Base-by-base conservation (phyloP, 208 protist species). In the Leishmania turanica region DNA sequence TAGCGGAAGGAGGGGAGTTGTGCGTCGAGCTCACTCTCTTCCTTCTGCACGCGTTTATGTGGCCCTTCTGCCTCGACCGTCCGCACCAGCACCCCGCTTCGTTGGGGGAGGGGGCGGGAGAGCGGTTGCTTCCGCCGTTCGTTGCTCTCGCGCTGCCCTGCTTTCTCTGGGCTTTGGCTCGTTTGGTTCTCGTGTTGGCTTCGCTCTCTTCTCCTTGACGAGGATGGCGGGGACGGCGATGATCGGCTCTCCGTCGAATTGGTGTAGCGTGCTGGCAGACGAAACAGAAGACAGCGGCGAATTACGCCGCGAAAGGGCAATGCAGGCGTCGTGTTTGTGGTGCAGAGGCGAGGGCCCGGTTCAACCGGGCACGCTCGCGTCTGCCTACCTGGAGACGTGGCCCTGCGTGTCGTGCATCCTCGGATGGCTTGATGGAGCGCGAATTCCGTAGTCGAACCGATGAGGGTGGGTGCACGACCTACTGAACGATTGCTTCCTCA, bases 141-240 rank as follows among this genome's bases (percentile, higher is more conserved):
- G 0, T 54, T 13, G 17, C 2, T 54, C 17, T 21, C 3, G 51
- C 51, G 15, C 19, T 54, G 51, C 60, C 19, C 45, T 80, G 75
- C 47, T 83, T 78, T 86, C 53, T 84, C 47, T 73, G 13, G 47
- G 27, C 56, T 1, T 64, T 7, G 58, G 8, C 2, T 17, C 58
- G 8, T 64, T 13, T 0, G 51, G 51, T 54, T 54, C 17, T 21
- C 15, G 17, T 34, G 24, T 9, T 64, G n/a, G 27, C 9, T 11
- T 64, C 6, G 27, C 58, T 64, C 58, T 13, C 27, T 31, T 15
- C 27, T 64, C n/a, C 27, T 64, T 34, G 27, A 31, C n/a, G 27
- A 64, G 58, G 27, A 64, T 15, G 7, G 58, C n/a, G 27, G 58
- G 27, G 27, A 7, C 19, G 58, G 58, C 27, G 27, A 0, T 64